Evolutionary conservation across 2,329 filamentous ascomycete genomes (phyloP).

Genomic region (Alternaria gansuensis): DNA sequence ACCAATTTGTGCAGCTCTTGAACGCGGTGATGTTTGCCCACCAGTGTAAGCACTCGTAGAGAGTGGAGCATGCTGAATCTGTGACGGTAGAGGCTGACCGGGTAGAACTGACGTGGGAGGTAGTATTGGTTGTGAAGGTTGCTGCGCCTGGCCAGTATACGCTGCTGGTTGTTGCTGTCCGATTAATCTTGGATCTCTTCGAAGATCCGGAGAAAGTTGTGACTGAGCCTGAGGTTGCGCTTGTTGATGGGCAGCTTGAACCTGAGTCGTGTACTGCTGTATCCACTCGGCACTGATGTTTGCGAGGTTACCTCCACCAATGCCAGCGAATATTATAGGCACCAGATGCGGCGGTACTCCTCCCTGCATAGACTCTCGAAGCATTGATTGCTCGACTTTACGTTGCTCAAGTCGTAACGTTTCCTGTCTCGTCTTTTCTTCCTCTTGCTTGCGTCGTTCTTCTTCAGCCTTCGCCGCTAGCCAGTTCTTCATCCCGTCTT

Average conservation of each 20-base stretch:
- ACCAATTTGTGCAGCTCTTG: conserved; percentile 44
- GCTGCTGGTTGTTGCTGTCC: conserved; percentile 48
- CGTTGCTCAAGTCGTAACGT: conserved; percentile 60
- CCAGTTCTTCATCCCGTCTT: conserved; percentile 63
- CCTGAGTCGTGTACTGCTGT: conserved; percentile 59
- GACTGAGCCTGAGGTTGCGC: conserved; percentile 54
- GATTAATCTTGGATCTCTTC: conserved; percentile 56
- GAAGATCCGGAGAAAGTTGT: conserved; percentile 53
- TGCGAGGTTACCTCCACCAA: conserved; percentile 59
- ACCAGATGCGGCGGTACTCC: conserved; percentile 62
- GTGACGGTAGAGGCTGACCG: conserved; percentile 51
- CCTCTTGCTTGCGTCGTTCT: conserved; percentile 63
- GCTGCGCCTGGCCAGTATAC: conserved; percentile 45
- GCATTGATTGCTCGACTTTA: conserved; percentile 62
- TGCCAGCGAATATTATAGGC: conserved; percentile 64
- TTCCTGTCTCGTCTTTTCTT: conserved; percentile 63
- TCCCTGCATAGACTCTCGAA: conserved; percentile 62
- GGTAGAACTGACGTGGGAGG: conserved; percentile 49
- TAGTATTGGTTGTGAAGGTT: conserved; percentile 44
- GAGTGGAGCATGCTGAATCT: conserved; percentile 53
- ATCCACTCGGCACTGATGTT: conserved; percentile 61
- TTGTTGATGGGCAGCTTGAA: conserved; percentile 57
- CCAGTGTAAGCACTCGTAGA: conserved; percentile 46
- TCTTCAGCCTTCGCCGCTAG: conserved; percentile 62
- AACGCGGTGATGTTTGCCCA: conserved; percentile 47